Base-by-base conservation (phyloP, 257 asterid genomes). In the Perilla frutescens region DNA sequence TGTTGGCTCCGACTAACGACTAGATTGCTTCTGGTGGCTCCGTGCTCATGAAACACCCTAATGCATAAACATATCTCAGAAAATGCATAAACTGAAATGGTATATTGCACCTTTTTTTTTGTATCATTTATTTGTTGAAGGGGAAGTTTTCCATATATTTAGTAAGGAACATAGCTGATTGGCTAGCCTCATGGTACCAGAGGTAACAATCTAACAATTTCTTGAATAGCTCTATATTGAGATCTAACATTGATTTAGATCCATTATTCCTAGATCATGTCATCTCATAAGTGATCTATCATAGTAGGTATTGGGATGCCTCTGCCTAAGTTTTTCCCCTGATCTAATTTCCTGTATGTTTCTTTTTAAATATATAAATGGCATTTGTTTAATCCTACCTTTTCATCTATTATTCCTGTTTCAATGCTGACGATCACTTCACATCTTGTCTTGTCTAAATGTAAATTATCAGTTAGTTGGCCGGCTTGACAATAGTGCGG, bases 401-500 rank as follows among this genome's bases (percentile, higher is more conserved):
- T 20, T 20, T 20, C 26, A 20, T 20, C 26, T 20, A 20, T 20
- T 20, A 20, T 20, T 20, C 26, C 26, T 20, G 26, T 41, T 50
- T 43, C 65, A 14, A 7, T 10, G 45, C 12, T 80, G 76, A 51
- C 53, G 29, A 47, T 60, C 20, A 49, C 36, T 48, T 65, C 32
- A 1, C 26, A 20, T 20, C 26, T 20, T 4, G 11, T 67, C 14
- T 49, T 77, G 50, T 36, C 74, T 63, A 37, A 75, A 11, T 72
- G 66, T 72, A 40, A 76, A 48, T 45, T 39, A 12, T 57, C 81
- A 92, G 99, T 84, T 95, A 83, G 97, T 95, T 48, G 98, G 99
- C 5, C 88, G 99, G 76, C 96, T 95, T 4, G 99, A 95, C 84
- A 95, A 95, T 68, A 92, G 99, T 73, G 99, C 99, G 37, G 86